A percentile compares a stretch with the other conserved stretches of the same genome.
Conservation (phyloP, 1,284 basidiomycete species). For the Malassezia vespertilionis region DNA sequence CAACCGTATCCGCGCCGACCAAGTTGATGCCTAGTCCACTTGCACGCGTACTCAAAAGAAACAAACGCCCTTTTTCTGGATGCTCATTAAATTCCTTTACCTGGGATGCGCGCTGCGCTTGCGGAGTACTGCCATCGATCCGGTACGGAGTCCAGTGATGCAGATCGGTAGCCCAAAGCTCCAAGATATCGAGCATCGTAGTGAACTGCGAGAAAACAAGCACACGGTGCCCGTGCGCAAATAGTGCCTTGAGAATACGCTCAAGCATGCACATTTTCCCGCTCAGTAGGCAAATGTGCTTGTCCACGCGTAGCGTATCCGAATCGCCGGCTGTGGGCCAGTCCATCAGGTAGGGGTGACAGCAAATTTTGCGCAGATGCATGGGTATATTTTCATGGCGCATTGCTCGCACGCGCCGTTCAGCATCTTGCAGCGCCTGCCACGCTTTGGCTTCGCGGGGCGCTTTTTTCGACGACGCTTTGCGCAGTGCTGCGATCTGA, state of each 20-base stretch:
- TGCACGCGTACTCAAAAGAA: constrained; percentile 80
- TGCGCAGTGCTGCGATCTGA: not conserved
- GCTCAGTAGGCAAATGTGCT: constrained; percentile 69
- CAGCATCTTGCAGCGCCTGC: not conserved
- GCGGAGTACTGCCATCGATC: constrained; percentile 74
- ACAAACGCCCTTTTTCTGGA: constrained; percentile 54
- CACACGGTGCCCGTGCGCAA: constrained; percentile 73
- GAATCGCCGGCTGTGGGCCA: constrained; percentile 67
- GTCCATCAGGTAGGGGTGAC: constrained; percentile 83
- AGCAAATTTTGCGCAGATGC: constrained; percentile 67
- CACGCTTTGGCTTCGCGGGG: not conserved
- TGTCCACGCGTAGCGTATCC: constrained; percentile 47
- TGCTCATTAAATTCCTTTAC: constrained; percentile 68
- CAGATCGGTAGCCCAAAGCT: constrained; percentile 51
- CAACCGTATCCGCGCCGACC: constrained; percentile 65
- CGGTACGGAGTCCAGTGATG: constrained; percentile 74
- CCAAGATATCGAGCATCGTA: constrained; percentile 86
- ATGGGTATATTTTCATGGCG: constrained; percentile 83
- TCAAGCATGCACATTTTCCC: constrained; percentile 97
- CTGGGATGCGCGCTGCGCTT: constrained; percentile 67
- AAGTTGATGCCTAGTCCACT: constrained; percentile 80
- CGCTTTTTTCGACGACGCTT: not conserved
- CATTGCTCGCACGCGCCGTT: constrained; percentile 52
- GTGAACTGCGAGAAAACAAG: constrained; percentile 72
- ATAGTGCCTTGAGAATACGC: constrained; percentile 72